Base-by-base conservation (phyloP, 148 eudicot species). In the Suaeda aralocaspica region DNA sequence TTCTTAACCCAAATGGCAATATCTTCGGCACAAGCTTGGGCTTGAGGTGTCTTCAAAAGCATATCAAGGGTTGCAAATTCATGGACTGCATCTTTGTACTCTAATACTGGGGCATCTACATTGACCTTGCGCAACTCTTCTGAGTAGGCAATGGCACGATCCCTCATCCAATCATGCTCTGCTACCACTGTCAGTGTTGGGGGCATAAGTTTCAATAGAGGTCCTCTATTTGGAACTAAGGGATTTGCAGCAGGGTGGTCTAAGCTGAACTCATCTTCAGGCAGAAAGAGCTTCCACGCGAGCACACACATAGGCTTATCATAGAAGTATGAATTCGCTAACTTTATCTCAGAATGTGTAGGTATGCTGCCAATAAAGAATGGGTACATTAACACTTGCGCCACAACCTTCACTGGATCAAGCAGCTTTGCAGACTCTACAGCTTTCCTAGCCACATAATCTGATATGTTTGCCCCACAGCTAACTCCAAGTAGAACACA, bases 221-320 rank as follows among this genome's bases (percentile, higher is more conserved):
- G 96, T 6, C 86, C 82, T 31, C 92, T 64, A 42, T 77, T 78
- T 0, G 92, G 84, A 22, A 80, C 41, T 18, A 93, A 96, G 1
- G 98, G 98, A 59, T 93, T 93, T 41, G 96, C 98, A 24, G 98
- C 96, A 2, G 95, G 98, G 82, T 93, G 98, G 74, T 93, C 98
- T 10, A 90, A 89, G 84, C 77, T 79, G 81, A 88, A 93, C 68
- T 90, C 95, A 14, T 83, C 87, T 64, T 93, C 98, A 0, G 94
- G 89, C 65, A 93, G 67, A 79, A 93, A 88, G 59, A 93, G 90
- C 72, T 87, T 93, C 98, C 98, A 93, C 58, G 95, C 89, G 34
- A 90, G 87, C 69, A 88, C 72, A 77, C 95, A 85, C 95, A 90
- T 93, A 11, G 96, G 75, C 76, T 93, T 93, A 84, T 93, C 98